These are phyloP conservation scores for Mortierella sp. DNA, from an alignment of 371 early-diverging fungal genomes.

Conservation along the genomic window DNA sequence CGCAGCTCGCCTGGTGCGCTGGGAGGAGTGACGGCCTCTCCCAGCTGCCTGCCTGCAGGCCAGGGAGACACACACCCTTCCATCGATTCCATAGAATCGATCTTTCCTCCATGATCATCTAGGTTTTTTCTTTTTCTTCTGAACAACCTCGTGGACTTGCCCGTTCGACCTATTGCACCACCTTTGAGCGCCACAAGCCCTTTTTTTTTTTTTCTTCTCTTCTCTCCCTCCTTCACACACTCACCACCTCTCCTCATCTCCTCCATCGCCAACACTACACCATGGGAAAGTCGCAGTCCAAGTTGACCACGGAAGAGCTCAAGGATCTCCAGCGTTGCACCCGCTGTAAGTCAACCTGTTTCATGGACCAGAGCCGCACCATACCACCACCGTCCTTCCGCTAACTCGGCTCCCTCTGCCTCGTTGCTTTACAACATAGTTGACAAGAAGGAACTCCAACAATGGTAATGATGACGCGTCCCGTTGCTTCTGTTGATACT, in stretches of 20 bases:
- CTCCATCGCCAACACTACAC: conserved; percentile 5
- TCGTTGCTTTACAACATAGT: conserved; percentile 59
- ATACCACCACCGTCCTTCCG: too few species aligned
- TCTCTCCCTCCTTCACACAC: neutral
- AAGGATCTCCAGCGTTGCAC: conserved; percentile 84
- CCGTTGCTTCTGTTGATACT: too few species aligned
- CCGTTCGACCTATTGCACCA: too few species aligned
- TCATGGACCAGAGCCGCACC: neutral
- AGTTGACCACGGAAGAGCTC: conserved; percentile 83
- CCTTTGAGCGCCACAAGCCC: neutral
- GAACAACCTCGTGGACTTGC: neutral
- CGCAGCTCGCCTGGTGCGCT: too few species aligned
- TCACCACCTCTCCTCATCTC: neutral
- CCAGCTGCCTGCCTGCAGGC: too few species aligned
- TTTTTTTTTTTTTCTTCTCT: neutral
- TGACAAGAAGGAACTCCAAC: conserved; percentile 93
- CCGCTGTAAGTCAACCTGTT: conserved; percentile 71
- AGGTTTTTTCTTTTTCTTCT: neutral
- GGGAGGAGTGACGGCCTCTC: too few species aligned
- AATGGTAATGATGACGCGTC: conserved; percentile 73
- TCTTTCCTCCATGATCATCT: neutral
- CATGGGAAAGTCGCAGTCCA: conserved; percentile 91
- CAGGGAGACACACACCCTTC: neutral
- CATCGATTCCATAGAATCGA: conserved; percentile 24
- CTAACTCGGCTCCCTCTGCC: neutral